phyloP scores from a whole-genome alignment of 2,329 filamentous ascomycete species.

The Cryphonectria nitschkei region DNA sequence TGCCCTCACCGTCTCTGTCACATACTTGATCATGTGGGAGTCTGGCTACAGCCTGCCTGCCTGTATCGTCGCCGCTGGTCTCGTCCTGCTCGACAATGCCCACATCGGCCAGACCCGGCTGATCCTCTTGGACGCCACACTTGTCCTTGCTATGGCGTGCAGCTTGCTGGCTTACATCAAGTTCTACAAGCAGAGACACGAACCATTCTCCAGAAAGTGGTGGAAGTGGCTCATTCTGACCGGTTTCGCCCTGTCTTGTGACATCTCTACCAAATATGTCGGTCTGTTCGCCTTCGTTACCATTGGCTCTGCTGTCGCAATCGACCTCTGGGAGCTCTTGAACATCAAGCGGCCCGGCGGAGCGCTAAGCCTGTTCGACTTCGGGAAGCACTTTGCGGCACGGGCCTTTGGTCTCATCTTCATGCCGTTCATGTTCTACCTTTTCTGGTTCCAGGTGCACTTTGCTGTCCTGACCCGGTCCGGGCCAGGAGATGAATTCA shows the following conservation, averaged over 20 bases:
- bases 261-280: conserved; percentile 98
- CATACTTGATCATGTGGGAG: conserved; percentile 99
- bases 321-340: conserved; percentile 94
- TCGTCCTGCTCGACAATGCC: conserved; percentile 95
- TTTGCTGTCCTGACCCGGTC: conserved; percentile 87
- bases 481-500: conserved; percentile 96
- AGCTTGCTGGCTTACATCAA: conserved; percentile 93
- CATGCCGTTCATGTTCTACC: conserved; percentile 94
- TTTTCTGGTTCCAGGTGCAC: conserved; percentile 99
- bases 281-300: conserved; percentile 96
- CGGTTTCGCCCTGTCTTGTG: conserved; percentile 91
- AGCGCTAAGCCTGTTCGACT: conserved; percentile 76
- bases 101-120: conserved; percentile 95
- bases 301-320: conserved; percentile 88
- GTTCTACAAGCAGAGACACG: conserved; percentile 94
- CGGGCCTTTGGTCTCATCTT: conserved; percentile 85
- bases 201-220: conserved; percentile 92
- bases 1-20: conserved; percentile 88
- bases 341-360: conserved; percentile 85
- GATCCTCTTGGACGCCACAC: conserved; percentile 90
- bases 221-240: conserved; percentile 99
- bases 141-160: conserved; percentile 95
- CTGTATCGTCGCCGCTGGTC: conserved; percentile 80
- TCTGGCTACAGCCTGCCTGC: conserved; percentile 96
- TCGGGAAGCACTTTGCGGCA: conserved; percentile 87